These are phyloP conservation scores for Nemania sp. DNA, from an alignment of 2,329 filamentous ascomycete genomes.

Conservation along the genomic window DNA sequence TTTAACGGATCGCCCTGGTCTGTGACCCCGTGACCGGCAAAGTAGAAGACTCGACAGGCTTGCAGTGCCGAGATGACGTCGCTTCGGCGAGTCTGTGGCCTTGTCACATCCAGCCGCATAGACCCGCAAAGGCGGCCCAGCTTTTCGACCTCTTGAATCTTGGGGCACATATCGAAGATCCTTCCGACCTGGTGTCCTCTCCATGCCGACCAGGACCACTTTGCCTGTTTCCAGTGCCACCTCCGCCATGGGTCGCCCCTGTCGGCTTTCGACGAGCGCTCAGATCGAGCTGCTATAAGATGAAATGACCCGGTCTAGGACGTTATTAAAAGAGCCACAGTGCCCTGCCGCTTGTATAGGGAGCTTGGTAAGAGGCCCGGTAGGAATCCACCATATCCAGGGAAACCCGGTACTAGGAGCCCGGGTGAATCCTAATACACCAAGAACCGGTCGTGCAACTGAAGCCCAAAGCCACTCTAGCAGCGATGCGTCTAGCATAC, in stretches of 20 bases:
- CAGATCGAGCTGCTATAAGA: background rate
- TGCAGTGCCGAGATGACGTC: conserved; percentile 34
- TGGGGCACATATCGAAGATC: too few relatives aligned
- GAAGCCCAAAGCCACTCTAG: conserved; percentile 5
- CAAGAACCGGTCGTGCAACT: background rate
- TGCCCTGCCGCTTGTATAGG: background rate
- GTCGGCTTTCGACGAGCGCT: too few relatives aligned
- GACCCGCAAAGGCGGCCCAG: background rate
- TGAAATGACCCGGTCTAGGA: background rate
- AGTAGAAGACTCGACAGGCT: conserved; percentile 41
- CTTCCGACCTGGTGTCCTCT: background rate
- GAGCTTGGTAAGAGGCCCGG: background rate
- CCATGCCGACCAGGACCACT: background rate
- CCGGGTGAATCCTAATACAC: background rate
- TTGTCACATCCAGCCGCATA: background rate
- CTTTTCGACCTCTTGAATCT: background rate
- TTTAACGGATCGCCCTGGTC: conserved; percentile 37
- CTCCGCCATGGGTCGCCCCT: too few relatives aligned
- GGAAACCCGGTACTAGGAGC: background rate
- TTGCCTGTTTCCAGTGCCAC: too few relatives aligned
- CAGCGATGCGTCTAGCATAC: background rate
- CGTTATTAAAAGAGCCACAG: background rate
- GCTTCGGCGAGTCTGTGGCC: conserved; percentile 5
- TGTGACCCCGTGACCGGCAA: conserved; percentile 44
- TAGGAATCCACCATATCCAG: background rate